phyloP scores from a whole-genome alignment of 305 asterid genomes.

The Petunia hybrid region DNA sequence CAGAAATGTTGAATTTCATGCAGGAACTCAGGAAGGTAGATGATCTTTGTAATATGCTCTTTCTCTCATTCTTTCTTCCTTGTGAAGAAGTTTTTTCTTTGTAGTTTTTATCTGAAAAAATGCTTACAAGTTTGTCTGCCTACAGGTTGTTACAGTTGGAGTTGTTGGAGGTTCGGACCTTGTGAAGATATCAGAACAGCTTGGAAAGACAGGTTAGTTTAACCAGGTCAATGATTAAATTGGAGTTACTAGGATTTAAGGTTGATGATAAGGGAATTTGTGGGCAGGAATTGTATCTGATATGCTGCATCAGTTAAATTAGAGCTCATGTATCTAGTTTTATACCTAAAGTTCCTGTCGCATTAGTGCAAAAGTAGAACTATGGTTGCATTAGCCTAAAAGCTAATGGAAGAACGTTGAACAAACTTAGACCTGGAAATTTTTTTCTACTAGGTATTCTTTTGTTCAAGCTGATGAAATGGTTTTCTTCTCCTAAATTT shows the following conservation, averaged over 20 bases:
- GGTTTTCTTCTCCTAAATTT: not conserved
- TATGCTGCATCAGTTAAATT: not conserved
- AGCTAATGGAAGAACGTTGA: not conserved
- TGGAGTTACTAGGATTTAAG: not conserved
- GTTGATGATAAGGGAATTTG: not conserved
- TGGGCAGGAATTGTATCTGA: not conserved
- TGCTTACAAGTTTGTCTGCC: slow-evolving; percentile 36
- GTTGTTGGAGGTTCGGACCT: slow-evolving; percentile 99
- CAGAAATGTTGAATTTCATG: slow-evolving; percentile 81
- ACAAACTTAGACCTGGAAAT: not conserved
- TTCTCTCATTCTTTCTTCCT: not conserved
- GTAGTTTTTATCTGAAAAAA: not conserved
- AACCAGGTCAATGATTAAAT: not conserved
- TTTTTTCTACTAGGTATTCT: not conserved
- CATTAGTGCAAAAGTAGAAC: not conserved
- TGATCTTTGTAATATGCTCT: slow-evolving; percentile 5
- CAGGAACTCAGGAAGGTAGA: slow-evolving; percentile 75
- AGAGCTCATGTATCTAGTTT: not conserved
- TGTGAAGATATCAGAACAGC: slow-evolving; percentile 95
- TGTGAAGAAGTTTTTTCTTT: not conserved
- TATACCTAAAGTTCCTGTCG: not conserved
- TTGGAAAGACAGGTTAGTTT: slow-evolving; percentile 73
- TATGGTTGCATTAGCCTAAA: not conserved
- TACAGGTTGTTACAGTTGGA: slow-evolving; percentile 83
- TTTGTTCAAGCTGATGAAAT: not conserved